These are phyloP conservation scores for Heterobasidion parviporum DNA, from an alignment of 1,284 basidiomycete genomes.

Conservation along the genomic window DNA sequence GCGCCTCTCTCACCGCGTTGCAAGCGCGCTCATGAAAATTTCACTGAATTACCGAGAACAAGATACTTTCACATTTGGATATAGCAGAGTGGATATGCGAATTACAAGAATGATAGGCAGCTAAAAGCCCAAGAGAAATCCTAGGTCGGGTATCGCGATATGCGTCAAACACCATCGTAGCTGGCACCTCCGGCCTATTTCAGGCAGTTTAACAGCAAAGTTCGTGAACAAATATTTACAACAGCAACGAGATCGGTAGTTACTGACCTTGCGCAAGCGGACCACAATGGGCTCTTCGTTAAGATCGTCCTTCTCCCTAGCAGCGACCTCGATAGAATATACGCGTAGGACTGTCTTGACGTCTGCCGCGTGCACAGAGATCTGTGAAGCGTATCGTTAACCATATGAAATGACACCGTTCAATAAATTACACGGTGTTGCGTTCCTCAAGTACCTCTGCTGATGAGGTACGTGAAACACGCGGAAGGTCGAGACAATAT, in stretches of 20 bases:
- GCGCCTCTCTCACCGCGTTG: no score
- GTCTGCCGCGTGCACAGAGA: constrained; percentile 82
- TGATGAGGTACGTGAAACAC: background rate
- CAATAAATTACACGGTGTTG: background rate
- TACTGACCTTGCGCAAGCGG: constrained; percentile 64
- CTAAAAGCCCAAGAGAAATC: background rate
- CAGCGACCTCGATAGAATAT: constrained; percentile 82
- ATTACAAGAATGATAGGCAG: background rate
- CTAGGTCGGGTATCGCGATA: background rate
- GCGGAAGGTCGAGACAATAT: background rate
- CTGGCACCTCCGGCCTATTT: constrained; percentile 71
- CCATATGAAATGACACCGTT: background rate
- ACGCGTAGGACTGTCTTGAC: constrained; percentile 75
- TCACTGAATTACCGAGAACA: background rate
- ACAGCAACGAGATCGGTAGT: constrained; percentile 1
- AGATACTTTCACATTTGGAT: constrained; percentile 4
- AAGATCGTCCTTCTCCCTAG: constrained; percentile 72
- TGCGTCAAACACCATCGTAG: constrained; percentile 66
- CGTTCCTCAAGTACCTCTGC: background rate
- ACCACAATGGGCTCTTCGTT: constrained; percentile 73
- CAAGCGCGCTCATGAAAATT: background rate
- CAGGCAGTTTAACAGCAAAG: background rate
- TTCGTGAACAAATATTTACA: background rate
- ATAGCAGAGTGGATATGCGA: constrained; percentile 1
- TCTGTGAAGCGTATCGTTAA: constrained; percentile 34